A percentile compares a stretch with the other conserved stretches of the same genome.
phyloP scores from a whole-genome alignment of 495 filamentous ascomycete species.

The Neohortaea acidophila region DNA sequence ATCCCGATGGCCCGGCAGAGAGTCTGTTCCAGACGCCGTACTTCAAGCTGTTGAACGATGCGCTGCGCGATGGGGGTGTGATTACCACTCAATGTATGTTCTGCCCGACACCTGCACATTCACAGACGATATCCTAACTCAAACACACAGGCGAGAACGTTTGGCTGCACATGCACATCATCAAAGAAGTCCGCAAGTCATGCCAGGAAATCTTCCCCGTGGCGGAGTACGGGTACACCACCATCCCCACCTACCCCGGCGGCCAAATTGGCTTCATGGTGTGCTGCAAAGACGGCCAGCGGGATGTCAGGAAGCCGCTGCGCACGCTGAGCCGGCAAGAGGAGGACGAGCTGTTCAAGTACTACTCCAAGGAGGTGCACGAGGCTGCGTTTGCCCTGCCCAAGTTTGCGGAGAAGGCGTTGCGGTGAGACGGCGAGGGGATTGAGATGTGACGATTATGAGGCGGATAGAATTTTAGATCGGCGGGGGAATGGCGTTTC shows the following conservation, averaged over 20 bases:
- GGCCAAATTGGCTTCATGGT: conserved; percentile 99
- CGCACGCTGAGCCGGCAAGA: conserved; percentile 68
- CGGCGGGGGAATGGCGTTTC: too few relatives aligned
- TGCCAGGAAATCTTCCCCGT: conserved; percentile 95
- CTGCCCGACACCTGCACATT: conserved; percentile 1
- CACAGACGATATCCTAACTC: conserved; percentile 20
- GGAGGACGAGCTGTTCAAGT: conserved; percentile 78
- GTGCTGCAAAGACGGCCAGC: conserved; percentile 80
- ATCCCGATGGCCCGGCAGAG: conserved; percentile 94
- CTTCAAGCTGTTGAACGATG: conserved; percentile 79
- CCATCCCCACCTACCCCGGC: conserved; percentile 97
- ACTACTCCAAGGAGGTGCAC: conserved; percentile 94
- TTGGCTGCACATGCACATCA: conserved; percentile 91
- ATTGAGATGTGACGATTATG: too few relatives aligned
- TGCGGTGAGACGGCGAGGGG: conserved; percentile 26
- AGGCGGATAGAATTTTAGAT: too few relatives aligned
- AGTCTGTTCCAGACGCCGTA: conserved; percentile 95
- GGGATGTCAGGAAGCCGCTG: conserved; percentile 69
- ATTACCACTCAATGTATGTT: conserved; percentile 98
- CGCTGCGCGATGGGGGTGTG: conserved; percentile 86
- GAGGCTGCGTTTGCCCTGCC: conserved; percentile 85
- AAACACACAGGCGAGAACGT: conserved; percentile 75
- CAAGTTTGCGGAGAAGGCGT: conserved; percentile 72
- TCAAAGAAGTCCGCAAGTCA: conserved; percentile 80
- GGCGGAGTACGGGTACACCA: conserved; percentile 97